Evolutionary conservation across 805 yeast species (phyloP), one percentile per base, ranked within the genome.

Genomic region (Suhomyces canberraensis): DNA sequence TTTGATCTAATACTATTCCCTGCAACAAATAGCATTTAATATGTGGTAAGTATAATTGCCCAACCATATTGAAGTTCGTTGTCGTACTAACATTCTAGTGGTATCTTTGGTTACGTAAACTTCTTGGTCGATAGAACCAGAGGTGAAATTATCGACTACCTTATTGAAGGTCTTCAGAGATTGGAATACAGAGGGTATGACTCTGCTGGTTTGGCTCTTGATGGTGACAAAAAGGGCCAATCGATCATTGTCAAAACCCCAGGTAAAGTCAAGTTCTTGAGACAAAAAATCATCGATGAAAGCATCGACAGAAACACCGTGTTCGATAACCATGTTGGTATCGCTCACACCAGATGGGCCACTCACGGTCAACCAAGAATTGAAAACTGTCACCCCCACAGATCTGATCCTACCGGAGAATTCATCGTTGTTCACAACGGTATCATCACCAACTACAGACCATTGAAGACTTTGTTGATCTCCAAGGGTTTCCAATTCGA

Each of bases 271-370:
- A 77, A 76, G 47, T 82, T 79, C 40, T 79, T 93, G 59, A 82
- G 75, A 59, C 73, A 78, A 44, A 81, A 81, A 64, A 79, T 86
- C 48, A 69, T 65, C 21, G 51, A 45, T 34, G 55, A 60, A 16
- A 60, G 76, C 31, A 74, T 81, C 40, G 77, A 84, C 52, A 73
- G 82, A 50, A 63, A 73, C 19, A 79, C 76, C 42, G 72, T 78
- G 15, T 89, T 87, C 57, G 81, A 78, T 51, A 79, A 83, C 60
- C 98, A 93, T 59, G 89, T 81, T 42, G 98, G 96, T 58, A 93
- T 93, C 61, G 98, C 98, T 16, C 99, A 93, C 67, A 93, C 99
- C 11, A 85, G 99, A 73, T 93, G 99, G 99, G 99, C 99, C 35
- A 93, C 99, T 25, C 99, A 93, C 64, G 99, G 99, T 64, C 86